phyloP scores from a whole-genome alignment of 148 eudicot species.

The Rheum nobile region DNA sequence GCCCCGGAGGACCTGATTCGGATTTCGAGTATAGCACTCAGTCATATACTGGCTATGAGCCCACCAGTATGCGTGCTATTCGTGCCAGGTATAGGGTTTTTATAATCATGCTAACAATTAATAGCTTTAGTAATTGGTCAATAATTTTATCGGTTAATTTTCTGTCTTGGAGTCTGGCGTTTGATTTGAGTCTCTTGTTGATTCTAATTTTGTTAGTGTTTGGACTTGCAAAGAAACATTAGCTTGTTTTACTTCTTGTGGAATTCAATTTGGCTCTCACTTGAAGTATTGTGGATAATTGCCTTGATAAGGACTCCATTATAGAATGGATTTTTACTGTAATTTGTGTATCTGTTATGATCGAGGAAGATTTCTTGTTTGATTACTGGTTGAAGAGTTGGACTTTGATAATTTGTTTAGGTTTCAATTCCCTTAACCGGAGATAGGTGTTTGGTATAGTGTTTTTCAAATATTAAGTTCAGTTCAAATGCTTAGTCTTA shows the following conservation, averaged over 20 bases:
- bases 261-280: background rate
- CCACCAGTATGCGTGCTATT: slow-evolving; percentile 98
- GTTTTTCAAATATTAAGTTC: too few species aligned
- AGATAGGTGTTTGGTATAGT: background rate
- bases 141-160: too few species aligned
- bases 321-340: background rate
- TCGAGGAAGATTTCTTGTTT: background rate
- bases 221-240: background rate
- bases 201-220: background rate
- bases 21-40: slow-evolving; percentile 99
- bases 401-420: background rate
- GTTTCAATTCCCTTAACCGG: too few species aligned
- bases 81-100: slow-evolving; percentile 53
- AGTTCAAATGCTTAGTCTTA: too few species aligned
- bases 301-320: background rate
- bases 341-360: background rate
- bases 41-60: slow-evolving; percentile 93
- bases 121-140: background rate
- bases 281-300: background rate
- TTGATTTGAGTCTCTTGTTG: background rate
- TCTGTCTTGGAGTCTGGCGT: too few species aligned
- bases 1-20: slow-evolving; percentile 97
- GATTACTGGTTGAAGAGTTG: background rate
- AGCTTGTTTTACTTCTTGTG: background rate
- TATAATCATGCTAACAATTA: background rate